These are phyloP conservation scores for Isoetes taiwanensis DNA, from an alignment of 75 land plant genomes.

Conservation along the genomic window DNA sequence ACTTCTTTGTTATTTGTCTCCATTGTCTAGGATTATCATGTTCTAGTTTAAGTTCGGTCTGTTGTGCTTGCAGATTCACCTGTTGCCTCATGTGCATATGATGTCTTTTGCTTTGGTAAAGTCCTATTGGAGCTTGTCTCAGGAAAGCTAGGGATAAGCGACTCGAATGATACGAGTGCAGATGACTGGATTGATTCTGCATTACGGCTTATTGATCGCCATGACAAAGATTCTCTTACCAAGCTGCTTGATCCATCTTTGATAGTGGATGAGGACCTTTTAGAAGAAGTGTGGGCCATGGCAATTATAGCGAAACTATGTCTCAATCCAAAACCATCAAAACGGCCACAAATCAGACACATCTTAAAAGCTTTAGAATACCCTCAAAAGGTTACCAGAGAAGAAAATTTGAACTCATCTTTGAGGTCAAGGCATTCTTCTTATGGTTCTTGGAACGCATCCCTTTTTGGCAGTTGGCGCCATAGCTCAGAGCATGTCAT, in stretches of 20 bases:
- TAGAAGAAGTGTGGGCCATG: conserved; percentile 99
- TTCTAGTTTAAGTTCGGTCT: not conserved
- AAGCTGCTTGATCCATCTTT: conserved; percentile 79
- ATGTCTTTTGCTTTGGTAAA: conserved; percentile 85
- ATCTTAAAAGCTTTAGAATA: conserved; percentile 85
- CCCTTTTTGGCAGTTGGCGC: conserved; percentile 90
- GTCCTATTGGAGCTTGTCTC: conserved; percentile 86
- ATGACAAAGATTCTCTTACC: conserved; percentile 70
- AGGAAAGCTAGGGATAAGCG: conserved; percentile 82
- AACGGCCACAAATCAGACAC: conserved; percentile 69
- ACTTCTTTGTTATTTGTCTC: conserved; percentile 1
- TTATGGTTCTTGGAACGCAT: conserved; percentile 85
- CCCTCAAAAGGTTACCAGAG: conserved; percentile 79
- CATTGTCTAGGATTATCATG: conserved; percentile 4
- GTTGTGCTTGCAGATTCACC: conserved; percentile 13
- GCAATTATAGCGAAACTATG: conserved; percentile 85
- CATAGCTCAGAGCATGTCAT: conserved; percentile 58
- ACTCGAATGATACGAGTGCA: conserved; percentile 33
- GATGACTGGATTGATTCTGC: conserved; percentile 67
- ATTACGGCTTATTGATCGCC: conserved; percentile 52
- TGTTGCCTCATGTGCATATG: conserved; percentile 57
- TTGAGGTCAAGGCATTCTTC: conserved; percentile 65
- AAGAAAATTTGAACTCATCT: conserved; percentile 52
- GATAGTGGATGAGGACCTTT: conserved; percentile 78
- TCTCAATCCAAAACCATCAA: conserved; percentile 65